Evolutionary conservation across 148 eudicot genomes (phyloP).

Genomic region (Rhododendron molle): DNA sequence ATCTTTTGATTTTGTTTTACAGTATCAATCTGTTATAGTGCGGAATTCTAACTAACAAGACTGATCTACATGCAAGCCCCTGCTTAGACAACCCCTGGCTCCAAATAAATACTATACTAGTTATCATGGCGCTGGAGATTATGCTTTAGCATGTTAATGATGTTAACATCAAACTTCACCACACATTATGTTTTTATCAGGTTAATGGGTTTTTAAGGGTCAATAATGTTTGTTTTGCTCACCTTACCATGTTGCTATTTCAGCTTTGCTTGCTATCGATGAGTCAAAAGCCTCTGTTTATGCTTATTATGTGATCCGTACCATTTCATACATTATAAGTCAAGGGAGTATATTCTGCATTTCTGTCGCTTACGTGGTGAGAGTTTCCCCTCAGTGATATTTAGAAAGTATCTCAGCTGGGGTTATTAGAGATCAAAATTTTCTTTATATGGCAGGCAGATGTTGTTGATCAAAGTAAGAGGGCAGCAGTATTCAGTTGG

Average conservation of each 20-base stretch:
- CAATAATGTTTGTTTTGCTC: background rate
- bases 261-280: constrained; percentile 69
- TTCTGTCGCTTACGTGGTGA: constrained; percentile 87
- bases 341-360: constrained; percentile 96
- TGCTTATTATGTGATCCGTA: constrained; percentile 70
- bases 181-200: background rate
- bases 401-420: background rate
- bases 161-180: background rate
- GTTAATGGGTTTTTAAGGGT: background rate
- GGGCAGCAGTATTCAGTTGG: constrained; percentile 86
- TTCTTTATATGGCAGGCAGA: constrained; percentile 53
- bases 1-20: background rate
- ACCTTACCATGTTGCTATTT: constrained; percentile 7
- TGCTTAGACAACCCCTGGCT: background rate
- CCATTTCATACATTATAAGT: constrained; percentile 69
- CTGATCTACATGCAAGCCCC: background rate
- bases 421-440: background rate
- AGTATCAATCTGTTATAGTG: background rate
- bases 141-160: background rate
- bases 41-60: background rate
- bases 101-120: background rate
- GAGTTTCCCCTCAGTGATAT: constrained; percentile 18
- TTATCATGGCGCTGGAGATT: background rate
- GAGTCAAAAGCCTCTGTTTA: constrained; percentile 69
- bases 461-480: constrained; percentile 54